phyloP scores from a whole-genome alignment of 2,329 filamentous ascomycete genomes.

The Colletotrichum sp. region DNA sequence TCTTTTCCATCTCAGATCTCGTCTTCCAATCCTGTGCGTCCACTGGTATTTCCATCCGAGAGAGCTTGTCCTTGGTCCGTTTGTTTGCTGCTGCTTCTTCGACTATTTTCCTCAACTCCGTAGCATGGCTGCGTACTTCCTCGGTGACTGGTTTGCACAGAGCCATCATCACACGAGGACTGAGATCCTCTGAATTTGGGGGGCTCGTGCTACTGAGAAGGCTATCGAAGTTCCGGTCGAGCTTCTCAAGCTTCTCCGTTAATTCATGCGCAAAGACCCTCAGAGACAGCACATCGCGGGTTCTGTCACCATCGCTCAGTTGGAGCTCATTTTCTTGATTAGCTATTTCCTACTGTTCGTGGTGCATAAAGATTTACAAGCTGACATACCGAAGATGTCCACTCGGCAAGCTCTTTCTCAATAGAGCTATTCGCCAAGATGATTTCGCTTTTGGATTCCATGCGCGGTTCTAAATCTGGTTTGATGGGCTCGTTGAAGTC shows the following conservation, averaged over 20 bases:
- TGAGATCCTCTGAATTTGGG: background rate
- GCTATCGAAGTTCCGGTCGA: background rate
- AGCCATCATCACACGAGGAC: background rate
- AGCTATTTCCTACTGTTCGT: background rate
- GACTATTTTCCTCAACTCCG: background rate
- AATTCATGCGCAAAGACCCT: background rate
- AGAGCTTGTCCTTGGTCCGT: background rate
- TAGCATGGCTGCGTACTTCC: background rate
- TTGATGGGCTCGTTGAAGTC: background rate
- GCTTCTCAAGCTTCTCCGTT: background rate
- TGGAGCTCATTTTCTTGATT: background rate
- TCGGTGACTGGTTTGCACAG: background rate
- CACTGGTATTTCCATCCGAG: background rate
- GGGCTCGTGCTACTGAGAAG: background rate
- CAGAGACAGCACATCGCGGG: background rate
- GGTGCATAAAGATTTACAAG: background rate
- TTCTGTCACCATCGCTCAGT: background rate
- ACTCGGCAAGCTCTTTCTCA: background rate
- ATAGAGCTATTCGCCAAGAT: background rate
- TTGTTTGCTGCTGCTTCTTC: background rate
- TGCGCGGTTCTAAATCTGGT: background rate
- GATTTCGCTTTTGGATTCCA: background rate
- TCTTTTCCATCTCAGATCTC: background rate
- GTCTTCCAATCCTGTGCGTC: background rate
- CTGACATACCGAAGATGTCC: background rate